Base-by-base conservation (phyloP, 208 protist species). In the Leptomonas pyrrhocoris region DNA sequence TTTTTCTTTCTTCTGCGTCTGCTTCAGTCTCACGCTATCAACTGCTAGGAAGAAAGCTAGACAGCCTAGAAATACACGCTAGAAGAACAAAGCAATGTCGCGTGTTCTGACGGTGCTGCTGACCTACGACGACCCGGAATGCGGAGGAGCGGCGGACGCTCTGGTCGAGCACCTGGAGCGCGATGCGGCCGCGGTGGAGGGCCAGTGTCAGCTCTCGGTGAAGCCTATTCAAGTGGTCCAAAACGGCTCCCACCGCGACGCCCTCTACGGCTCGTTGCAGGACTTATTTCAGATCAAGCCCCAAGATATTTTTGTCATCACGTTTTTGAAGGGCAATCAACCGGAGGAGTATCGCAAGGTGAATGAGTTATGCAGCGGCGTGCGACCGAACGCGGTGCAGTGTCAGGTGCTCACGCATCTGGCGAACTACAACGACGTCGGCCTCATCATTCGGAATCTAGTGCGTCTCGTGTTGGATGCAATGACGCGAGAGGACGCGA, bases 61-160 rank as follows among this genome's bases (percentile, higher is more conserved):
- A n/a, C n/a, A n/a, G n/a, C n/a, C n/a, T n/a, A n/a, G n/a, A n/a
- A 54, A 6, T 28, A 54, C 19, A 54, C 49, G 5, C 18, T 54
- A 21, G 25, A 54, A 18, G 7, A 54, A 6, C 6, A 18, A 54
- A 54, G 31, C 48, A 12, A 85, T 85, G 75, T 72, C 68, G 27
- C 83, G 86, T 1, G 51, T 84, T 19, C 59, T 96, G 13, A 75
- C 80, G 15, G 83, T 96, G 11, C 65, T 96, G 16, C 60, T 96
- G n/a, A 92, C 91, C 6, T 96, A 96, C 62, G 91, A 96, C 64
- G 91, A 96, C 60, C 88, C 89, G 0, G 84, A 94, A 67, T 96
- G 91, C 74, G 91, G 91, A 23, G 91, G 91, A 16, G 91, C 89
- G 2, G 88, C 89, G 11, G 91, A 96, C 36, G 91, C 91, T 1